These are phyloP conservation scores for Pontederia crassipes DNA, from an alignment of 176 grass and related monocot genomes.

Conservation along the genomic window DNA sequence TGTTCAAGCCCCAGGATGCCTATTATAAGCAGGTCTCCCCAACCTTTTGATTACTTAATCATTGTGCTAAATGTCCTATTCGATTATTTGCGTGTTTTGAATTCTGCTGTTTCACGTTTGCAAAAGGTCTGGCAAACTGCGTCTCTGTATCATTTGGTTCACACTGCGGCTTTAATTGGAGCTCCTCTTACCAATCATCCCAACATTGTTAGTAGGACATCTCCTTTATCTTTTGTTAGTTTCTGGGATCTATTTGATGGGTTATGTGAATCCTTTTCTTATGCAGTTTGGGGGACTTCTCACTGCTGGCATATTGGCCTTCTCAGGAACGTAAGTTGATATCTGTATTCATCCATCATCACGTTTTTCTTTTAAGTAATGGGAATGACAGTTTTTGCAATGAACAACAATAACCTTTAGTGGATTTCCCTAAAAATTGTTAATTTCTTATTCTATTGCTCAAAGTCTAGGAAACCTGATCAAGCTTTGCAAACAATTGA, in stretches of 20 bases:
- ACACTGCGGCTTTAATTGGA: constrained; percentile 78
- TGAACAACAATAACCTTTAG: too few relatives aligned
- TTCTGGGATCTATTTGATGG: neutral
- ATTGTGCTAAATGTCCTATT: neutral
- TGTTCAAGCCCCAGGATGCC: constrained; percentile 60
- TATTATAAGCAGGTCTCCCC: constrained; percentile 57
- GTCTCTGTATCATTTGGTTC: constrained; percentile 83
- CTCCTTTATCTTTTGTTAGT: neutral
- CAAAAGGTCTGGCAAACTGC: constrained; percentile 82
- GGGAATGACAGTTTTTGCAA: too few relatives aligned
- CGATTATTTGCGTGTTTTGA: neutral
- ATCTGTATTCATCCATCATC: neutral
- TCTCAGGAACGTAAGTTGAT: constrained; percentile 80
- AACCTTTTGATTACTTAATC: neutral
- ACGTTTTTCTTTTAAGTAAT: neutral
- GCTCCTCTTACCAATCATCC: constrained; percentile 65
- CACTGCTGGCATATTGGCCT: constrained; percentile 62
- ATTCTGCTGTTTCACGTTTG: neutral
- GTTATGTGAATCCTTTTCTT: neutral
- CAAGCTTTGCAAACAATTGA: too few relatives aligned
- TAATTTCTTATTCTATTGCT: too few relatives aligned
- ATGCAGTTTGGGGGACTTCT: constrained; percentile 89
- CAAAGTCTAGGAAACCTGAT: too few relatives aligned
- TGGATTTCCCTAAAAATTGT: too few relatives aligned
- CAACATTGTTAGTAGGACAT: constrained; percentile 53